Conservation (phyloP, 2,329 filamentous ascomycete genomes). For the Tolypocladium sp. region DNA sequence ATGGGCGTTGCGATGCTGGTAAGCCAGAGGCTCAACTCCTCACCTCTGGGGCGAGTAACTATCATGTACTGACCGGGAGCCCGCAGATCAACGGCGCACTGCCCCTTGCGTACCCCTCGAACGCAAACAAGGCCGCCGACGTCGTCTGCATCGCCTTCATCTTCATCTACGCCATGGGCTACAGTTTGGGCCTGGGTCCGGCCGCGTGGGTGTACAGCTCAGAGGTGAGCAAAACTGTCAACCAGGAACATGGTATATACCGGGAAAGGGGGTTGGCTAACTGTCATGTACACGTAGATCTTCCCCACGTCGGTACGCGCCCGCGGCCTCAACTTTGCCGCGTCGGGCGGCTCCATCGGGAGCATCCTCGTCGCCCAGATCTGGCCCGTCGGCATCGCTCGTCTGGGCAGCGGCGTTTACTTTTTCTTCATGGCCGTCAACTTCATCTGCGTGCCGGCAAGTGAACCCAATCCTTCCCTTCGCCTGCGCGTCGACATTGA, state of each 20-base stretch:
- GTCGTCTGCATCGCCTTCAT: conserved; percentile 44
- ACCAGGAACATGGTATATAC: too few relatives aligned
- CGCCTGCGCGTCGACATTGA: too few relatives aligned
- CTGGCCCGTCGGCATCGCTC: conserved; percentile 44
- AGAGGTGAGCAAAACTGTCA: conserved; percentile 27
- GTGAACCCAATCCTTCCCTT: not conserved
- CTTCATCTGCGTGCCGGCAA: conserved; percentile 5
- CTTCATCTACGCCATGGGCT: conserved; percentile 49
- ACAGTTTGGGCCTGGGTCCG: conserved; percentile 47
- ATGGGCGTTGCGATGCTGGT: conserved; percentile 43
- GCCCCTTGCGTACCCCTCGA: conserved; percentile 40
- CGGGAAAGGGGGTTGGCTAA: too few relatives aligned
- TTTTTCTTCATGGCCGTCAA: conserved; percentile 43
- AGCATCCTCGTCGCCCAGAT: conserved; percentile 44
- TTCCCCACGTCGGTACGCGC: conserved; percentile 49
- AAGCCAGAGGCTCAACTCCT: not conserved
- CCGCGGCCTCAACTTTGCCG: conserved; percentile 45
- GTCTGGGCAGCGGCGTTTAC: conserved; percentile 41
- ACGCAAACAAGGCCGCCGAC: conserved; percentile 37
- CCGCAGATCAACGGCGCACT: conserved; percentile 43
- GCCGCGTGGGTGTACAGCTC: conserved; percentile 51
- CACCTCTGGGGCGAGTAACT: not conserved
- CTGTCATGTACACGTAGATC: conserved; percentile 21
- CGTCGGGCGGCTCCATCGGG: conserved; percentile 44
- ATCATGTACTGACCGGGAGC: not conserved